Evolutionary conservation across 2,329 filamentous ascomycete species (phyloP).

Genomic region (Ophiostoma tasmaniense): DNA sequence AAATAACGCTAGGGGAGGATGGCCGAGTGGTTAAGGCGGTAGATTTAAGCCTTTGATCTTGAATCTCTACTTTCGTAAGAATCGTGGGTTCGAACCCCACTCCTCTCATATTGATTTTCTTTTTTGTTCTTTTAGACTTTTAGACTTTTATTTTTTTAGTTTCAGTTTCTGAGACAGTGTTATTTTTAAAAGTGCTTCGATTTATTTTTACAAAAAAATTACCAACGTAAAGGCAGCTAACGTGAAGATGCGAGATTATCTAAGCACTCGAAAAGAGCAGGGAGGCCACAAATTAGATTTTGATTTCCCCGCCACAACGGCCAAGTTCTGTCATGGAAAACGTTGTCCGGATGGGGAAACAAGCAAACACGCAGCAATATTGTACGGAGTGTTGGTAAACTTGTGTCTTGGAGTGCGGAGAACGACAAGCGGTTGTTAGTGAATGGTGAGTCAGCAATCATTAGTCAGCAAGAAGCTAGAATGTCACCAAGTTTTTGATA

Average conservation of each 20-base stretch:
- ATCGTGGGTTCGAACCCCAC: constrained; percentile 11
- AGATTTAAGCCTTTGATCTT: constrained; percentile 5
- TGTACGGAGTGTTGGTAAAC: neutral
- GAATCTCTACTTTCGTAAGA: constrained; percentile 11
- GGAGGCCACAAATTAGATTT: neutral
- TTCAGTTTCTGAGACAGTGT: neutral
- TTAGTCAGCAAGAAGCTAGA: too few species aligned
- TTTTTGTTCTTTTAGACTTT: neutral
- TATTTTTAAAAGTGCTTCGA: neutral
- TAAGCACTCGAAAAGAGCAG: neutral
- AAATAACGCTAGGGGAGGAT: constrained; percentile 8
- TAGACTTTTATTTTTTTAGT: neutral
- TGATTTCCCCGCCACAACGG: neutral
- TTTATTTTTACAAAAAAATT: neutral
- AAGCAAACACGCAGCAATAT: neutral
- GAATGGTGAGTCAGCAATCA: neutral
- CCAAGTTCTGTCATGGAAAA: neutral
- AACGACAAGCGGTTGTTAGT: neutral
- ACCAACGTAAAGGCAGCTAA: neutral
- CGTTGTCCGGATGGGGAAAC: neutral
- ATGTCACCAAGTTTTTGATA: too few species aligned
- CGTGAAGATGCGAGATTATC: neutral
- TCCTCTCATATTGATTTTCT: constrained; percentile 1
- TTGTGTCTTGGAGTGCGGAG: neutral
- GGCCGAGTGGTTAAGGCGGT: constrained; percentile 11